Evolutionary conservation across 768 basidiomycete genomes (phyloP), one percentile per base, ranked within the genome.

Genomic region (Kwoniella europaea): DNA sequence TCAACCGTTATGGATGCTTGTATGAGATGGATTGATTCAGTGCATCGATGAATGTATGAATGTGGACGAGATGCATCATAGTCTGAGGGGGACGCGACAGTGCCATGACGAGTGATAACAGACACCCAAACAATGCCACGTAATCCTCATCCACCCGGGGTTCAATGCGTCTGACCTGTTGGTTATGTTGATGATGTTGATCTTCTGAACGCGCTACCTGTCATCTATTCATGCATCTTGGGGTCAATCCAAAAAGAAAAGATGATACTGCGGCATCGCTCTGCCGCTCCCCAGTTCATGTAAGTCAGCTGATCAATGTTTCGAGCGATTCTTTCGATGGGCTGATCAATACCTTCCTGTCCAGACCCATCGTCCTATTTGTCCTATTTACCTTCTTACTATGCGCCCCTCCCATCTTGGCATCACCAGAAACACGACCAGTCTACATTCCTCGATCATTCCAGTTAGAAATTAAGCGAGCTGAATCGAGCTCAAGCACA

Each of bases 311-410:
- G 18, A 35, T 35, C 35, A 35, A 6, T 6, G 35, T 9, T 35
- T 9, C 1, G 1, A 35, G 35, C 46, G 12, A 50, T 12, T 6
- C 10, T 16, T 18, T 6, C 15, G 4, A 50, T 12, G 46, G 10
- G 13, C 46, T 15, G 46, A 50, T 18, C 35, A 4, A 16, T 15
- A 50, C 13, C 57, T 29, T 59, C 57, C n/a, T 3, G 12, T 41
- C 57, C 10, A 27, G 29, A 58, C 15, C 57, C 15, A 61, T 61
- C 59, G 13, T 43, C 59, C 41, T 61, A 4, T 61, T 20, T 22
- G 9, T 54, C 53, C 18, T 57, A 3, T 44, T 66, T 10, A 56
- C 65, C 29, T 35, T 66, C 53, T 24, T 66, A 0, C 29, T 66
- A 53, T 57, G n/a, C 24, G n/a, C 27, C 20, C 10, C 29, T 54